These are phyloP conservation scores for Tulasnella sp. DNA, from an alignment of 768 basidiomycete species.

Conservation along the genomic window DNA sequence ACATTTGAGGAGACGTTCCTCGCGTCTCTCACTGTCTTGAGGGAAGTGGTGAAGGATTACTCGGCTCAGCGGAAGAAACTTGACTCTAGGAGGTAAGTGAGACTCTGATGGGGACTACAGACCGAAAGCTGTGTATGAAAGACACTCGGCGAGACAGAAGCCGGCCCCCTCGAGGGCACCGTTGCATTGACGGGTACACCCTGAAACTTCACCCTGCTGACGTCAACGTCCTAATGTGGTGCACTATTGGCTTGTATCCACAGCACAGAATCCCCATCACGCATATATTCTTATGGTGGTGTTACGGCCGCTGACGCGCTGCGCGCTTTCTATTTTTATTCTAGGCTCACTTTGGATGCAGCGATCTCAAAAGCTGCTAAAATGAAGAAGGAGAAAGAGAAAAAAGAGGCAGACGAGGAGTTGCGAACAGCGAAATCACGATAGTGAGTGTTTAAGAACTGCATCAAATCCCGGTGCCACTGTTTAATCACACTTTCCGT, in stretches of 20 bases:
- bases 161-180: too few relatives aligned
- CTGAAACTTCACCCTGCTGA: too few relatives aligned
- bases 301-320: neutral
- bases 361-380: constrained; percentile 60
- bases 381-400: constrained; percentile 67
- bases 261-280: too few relatives aligned
- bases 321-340: constrained; percentile 2
- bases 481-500: neutral
- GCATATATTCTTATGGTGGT: too few relatives aligned
- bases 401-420: constrained; percentile 70
- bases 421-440: constrained; percentile 55
- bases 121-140: too few relatives aligned
- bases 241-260: too few relatives aligned
- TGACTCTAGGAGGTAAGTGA: constrained; percentile 68
- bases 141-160: too few relatives aligned
- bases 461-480: neutral
- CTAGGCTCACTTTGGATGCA: constrained; percentile 66
- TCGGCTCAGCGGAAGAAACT: constrained; percentile 72
- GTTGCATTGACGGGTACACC: too few relatives aligned
- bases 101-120: too few relatives aligned
- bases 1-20: constrained; percentile 67
- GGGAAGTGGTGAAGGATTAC: constrained; percentile 74
- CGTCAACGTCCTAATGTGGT: too few relatives aligned
- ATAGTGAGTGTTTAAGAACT: constrained; percentile 43
- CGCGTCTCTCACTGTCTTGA: constrained; percentile 48